Conservation (phyloP, 352 stramenopile genomes). For the Phytophthora rubi region DNA sequence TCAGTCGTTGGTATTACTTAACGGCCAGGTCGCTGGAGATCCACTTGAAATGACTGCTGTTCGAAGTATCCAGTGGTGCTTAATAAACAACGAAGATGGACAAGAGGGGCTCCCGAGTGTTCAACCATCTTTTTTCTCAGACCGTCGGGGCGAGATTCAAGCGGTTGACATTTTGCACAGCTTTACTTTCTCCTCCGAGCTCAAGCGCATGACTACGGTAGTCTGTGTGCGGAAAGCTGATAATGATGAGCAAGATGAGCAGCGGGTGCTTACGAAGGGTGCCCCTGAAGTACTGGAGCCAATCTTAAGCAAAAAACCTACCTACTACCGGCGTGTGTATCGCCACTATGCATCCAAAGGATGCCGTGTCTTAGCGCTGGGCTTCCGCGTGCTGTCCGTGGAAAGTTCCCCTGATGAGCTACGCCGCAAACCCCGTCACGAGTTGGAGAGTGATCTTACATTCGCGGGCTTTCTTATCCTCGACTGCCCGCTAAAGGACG, state of each 20-base stretch:
- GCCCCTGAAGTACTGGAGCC: constrained; percentile 94
- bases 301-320: constrained; percentile 89
- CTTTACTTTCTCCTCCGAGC: constrained; percentile 96
- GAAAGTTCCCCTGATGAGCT: constrained; percentile 64
- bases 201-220: constrained; percentile 98
- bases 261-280: constrained; percentile 96
- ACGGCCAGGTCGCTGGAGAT: constrained; percentile 96
- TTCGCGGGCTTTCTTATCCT: constrained; percentile 96
- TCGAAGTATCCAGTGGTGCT: constrained; percentile 73
- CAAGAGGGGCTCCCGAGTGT: constrained; percentile 26
- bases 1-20: constrained; percentile 97
- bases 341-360: constrained; percentile 81
- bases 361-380: constrained; percentile 95
- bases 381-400: constrained; percentile 90
- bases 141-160: constrained; percentile 57
- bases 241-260: constrained; percentile 75
- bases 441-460: constrained; percentile 92
- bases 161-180: constrained; percentile 95
- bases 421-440: constrained; percentile 75
- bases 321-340: constrained; percentile 90
- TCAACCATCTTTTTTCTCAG: constrained; percentile 40
- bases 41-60: constrained; percentile 98
- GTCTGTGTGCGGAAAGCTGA: constrained; percentile 81
- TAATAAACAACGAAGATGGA: constrained; percentile 58
- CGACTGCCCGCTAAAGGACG: constrained; percentile 95